These are phyloP conservation scores for Neurospora sp. DNA, from an alignment of 495 filamentous ascomycete genomes.

Conservation along the genomic window DNA sequence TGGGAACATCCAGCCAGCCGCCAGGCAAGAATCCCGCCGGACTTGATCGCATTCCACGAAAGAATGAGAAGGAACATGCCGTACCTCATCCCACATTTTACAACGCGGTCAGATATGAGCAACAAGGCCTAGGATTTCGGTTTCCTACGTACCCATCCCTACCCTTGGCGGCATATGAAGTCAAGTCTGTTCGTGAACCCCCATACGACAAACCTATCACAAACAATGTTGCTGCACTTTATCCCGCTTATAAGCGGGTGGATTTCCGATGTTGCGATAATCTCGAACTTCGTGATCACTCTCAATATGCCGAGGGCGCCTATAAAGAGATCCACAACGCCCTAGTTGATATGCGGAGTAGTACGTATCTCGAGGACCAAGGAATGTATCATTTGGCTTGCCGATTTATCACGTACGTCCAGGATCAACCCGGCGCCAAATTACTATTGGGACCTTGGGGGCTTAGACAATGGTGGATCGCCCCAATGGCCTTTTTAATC, in stretches of 20 bases:
- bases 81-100: neutral
- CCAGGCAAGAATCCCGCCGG: neutral
- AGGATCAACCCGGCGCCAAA: neutral
- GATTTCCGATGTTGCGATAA: neutral
- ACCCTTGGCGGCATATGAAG: neutral
- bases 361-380: neutral
- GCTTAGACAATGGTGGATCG: constrained; percentile 2
- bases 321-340: neutral
- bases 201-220: neutral
- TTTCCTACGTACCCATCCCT: neutral
- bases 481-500: neutral
- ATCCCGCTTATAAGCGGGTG: neutral
- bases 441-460: neutral
- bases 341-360: neutral
- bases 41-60: neutral
- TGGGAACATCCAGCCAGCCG: neutral
- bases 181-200: neutral
- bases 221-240: neutral
- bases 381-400: neutral
- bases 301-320: neutral
- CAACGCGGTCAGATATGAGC: neutral
- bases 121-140: neutral
- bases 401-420: neutral
- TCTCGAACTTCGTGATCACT: neutral
- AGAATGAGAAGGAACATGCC: neutral